Evolutionary conservation across 345 rosid genomes (phyloP).

Genomic region (Diplotaxis tenuifolia): DNA sequence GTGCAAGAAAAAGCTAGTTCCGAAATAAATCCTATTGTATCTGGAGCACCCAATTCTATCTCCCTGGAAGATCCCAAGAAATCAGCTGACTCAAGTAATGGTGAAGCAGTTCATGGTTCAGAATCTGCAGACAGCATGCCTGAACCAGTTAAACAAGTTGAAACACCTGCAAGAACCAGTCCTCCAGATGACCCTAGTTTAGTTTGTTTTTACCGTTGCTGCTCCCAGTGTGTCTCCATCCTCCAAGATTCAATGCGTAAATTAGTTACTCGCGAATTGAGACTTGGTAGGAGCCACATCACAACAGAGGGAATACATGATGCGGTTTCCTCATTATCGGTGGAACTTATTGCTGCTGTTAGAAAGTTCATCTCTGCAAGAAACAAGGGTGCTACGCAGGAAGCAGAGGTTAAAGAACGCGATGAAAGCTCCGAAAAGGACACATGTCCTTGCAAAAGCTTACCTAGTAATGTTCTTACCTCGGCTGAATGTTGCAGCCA

Average conservation of each 20-base stretch:
- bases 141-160: constrained; percentile 20
- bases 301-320: constrained; percentile 68
- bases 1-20: constrained; percentile 31
- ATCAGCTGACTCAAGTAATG: constrained; percentile 23
- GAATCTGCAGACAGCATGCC: constrained; percentile 26
- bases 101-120: constrained; percentile 29
- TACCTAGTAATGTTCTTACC: constrained; percentile 31
- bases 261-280: constrained; percentile 47
- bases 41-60: constrained; percentile 19
- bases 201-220: constrained; percentile 63
- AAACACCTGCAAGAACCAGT: constrained; percentile 19
- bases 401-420: constrained; percentile 34
- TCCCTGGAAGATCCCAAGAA: constrained; percentile 33
- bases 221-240: constrained; percentile 54
- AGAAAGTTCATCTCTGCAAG: constrained; percentile 44
- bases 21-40: constrained; percentile 32
- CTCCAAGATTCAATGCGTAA: constrained; percentile 53
- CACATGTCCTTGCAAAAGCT: constrained; percentile 47
- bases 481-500: constrained; percentile 63
- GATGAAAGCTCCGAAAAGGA: constrained; percentile 30
- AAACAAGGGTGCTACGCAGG: constrained; percentile 29
- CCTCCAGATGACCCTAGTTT: constrained; percentile 38
- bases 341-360: constrained; percentile 58
- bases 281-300: constrained; percentile 38
- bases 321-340: constrained; percentile 64